Conservation (phyloP, 441 rosid genomes). For the Populus hybrid region DNA sequence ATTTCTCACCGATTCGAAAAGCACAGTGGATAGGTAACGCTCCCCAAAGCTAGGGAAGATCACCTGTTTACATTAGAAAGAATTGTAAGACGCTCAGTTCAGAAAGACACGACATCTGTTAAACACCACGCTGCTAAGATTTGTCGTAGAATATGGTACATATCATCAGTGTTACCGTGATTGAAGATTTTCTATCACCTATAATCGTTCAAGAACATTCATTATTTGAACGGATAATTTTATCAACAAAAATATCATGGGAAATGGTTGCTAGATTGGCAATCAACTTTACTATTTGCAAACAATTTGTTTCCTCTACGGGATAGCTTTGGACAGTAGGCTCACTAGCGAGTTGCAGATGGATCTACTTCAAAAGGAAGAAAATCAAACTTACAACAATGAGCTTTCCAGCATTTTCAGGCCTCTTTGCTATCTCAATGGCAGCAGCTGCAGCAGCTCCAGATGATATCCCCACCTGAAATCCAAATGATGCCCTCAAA, state of each 20-base stretch:
- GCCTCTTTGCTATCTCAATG: slow-evolving; percentile 67
- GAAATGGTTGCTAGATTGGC: background rate
- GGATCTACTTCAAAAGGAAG: background rate
- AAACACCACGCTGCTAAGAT: background rate
- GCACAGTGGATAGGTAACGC: slow-evolving; percentile 71
- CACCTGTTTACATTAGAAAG: slow-evolving; percentile 37
- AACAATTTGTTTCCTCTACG: background rate
- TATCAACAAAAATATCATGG: background rate
- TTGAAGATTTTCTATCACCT: background rate
- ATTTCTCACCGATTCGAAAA: slow-evolving; percentile 51
- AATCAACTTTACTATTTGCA: background rate
- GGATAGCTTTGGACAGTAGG: background rate
- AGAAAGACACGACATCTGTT: background rate
- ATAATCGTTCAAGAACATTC: background rate
- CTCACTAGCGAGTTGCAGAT: background rate
- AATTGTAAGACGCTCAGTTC: background rate
- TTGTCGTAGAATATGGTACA: background rate
- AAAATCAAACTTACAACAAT: slow-evolving; percentile 29
- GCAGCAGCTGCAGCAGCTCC: slow-evolving; percentile 92
- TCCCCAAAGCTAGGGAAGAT: slow-evolving; percentile 19
- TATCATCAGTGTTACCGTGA: no score
- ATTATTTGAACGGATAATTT: background rate
- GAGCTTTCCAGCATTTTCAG: slow-evolving; percentile 88
- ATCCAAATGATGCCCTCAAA: slow-evolving; percentile 8
- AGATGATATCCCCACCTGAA: slow-evolving; percentile 89